Evolutionary conservation across 2,329 filamentous ascomycete species (phyloP).

Genomic region (Ophiocordyceps camponoti-saundersi): DNA sequence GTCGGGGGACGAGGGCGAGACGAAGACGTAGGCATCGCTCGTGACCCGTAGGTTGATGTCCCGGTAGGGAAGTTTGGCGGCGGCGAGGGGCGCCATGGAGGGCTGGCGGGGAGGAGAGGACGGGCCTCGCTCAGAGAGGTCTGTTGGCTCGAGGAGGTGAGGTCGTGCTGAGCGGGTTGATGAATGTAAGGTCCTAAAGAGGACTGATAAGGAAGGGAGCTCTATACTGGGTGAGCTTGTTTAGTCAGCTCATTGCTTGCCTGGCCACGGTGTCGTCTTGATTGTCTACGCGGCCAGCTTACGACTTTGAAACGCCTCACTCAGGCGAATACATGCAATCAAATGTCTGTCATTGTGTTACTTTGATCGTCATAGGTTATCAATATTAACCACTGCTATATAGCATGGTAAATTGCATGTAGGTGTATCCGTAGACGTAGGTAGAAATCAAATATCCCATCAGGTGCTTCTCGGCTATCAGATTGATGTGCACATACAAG

Average conservation of each 20-base stretch:
- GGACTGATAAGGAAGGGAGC: neutral
- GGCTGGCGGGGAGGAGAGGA: neutral
- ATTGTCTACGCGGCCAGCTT: too few species aligned
- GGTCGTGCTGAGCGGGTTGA: neutral
- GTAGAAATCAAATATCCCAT: too few species aligned
- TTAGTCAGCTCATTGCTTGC: neutral
- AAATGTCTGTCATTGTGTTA: too few species aligned
- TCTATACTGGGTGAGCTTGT: neutral
- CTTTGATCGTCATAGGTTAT: too few species aligned
- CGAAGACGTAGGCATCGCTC: constrained; percentile 86
- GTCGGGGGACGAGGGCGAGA: constrained; percentile 82
- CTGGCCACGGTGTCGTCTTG: neutral
- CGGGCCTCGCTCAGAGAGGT: neutral
- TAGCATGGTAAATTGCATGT: too few species aligned
- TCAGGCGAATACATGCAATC: neutral
- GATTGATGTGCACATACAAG: too few species aligned
- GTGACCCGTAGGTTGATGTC: constrained; percentile 96
- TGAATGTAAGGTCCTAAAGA: neutral
- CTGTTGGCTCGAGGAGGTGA: neutral
- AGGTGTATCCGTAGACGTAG: too few species aligned
- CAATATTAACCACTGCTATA: too few species aligned
- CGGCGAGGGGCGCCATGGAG: constrained; percentile 20
- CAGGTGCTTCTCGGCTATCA: too few species aligned
- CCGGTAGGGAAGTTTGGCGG: constrained; percentile 51
- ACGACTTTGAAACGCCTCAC: too few species aligned